Evolutionary conservation across 1,139 yeast genomes (phyloP).

Genomic region (Candida sp.): DNA sequence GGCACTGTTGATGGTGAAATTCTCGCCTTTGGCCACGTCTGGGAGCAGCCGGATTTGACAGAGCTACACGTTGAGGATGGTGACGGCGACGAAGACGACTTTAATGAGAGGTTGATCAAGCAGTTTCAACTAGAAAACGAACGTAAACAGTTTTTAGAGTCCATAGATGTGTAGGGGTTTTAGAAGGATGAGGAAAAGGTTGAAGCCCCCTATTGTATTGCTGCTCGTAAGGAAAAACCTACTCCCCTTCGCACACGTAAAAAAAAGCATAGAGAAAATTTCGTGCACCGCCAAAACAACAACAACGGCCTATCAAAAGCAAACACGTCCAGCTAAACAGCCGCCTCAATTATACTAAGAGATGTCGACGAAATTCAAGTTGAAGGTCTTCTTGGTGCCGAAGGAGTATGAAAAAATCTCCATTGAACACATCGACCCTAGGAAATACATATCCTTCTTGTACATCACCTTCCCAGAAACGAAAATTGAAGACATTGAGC

Average conservation of each 20-base stretch:
- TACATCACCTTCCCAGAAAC: constrained; percentile 59
- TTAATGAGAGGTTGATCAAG: constrained; percentile 10
- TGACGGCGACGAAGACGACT: constrained; percentile 8
- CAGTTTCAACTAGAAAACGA: constrained; percentile 8
- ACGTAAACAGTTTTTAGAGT: constrained; percentile 12
- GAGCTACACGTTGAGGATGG: constrained; percentile 13
- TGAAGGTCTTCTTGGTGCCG: constrained; percentile 47
- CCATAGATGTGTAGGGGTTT: neutral
- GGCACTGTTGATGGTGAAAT: constrained; percentile 67
- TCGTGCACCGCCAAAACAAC: neutral
- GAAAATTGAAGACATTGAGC: constrained; percentile 40
- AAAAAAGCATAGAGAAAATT: neutral
- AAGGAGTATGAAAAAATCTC: constrained; percentile 17
- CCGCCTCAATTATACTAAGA: neutral
- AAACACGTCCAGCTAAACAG: neutral
- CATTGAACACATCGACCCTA: constrained; percentile 17
- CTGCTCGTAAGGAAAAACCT: too few species aligned
- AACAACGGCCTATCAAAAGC: neutral
- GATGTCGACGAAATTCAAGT: constrained; percentile 33
- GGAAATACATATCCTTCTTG: constrained; percentile 51
- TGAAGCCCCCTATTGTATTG: neutral
- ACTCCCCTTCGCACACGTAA: too few species aligned
- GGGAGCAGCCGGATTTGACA: constrained; percentile 21
- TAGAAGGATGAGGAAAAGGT: neutral
- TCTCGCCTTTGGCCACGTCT: constrained; percentile 50